Conservation (phyloP, 2,329 filamentous ascomycete species). For the Colletotrichum spinosum region DNA sequence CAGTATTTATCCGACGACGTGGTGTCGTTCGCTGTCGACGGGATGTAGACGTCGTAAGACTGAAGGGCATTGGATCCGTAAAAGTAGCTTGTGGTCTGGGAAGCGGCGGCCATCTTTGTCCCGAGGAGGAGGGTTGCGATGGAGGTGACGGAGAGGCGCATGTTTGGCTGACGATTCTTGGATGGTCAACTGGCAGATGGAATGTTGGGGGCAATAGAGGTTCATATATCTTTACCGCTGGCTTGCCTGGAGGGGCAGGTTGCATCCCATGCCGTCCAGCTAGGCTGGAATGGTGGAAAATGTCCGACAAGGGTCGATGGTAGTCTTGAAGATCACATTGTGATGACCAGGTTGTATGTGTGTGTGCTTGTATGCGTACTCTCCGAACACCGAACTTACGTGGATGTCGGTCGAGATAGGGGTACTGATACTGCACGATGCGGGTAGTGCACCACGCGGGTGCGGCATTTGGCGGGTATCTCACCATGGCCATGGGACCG, state of each 20-base stretch:
- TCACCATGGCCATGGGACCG: neutral
- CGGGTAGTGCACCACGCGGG: conserved; percentile 13
- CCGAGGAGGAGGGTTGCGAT: neutral
- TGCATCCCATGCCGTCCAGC: neutral
- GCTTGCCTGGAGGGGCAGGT: neutral
- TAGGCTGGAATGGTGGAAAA: conserved; percentile 10
- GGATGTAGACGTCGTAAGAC: conserved; percentile 25
- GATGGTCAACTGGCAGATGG: no score
- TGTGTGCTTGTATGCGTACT: no score
- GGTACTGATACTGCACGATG: conserved; percentile 1
- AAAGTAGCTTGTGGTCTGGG: conserved; percentile 18
- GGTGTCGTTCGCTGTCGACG: neutral
- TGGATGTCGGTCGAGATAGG: no score
- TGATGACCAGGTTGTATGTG: no score
- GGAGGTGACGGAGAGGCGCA: conserved; percentile 5
- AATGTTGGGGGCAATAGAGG: neutral
- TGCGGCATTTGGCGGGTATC: conserved; percentile 9
- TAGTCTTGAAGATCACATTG: neutral
- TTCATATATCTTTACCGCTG: neutral
- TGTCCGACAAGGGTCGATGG: conserved; percentile 1
- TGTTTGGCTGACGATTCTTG: neutral
- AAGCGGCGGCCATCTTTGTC: conserved; percentile 11
- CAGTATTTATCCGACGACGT: conserved; percentile 22
- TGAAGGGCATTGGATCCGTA: conserved; percentile 28
- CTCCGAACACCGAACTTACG: no score